Base-by-base conservation (phyloP, 768 basidiomycete species). In the Porpolomopsis calyptriformis region DNA sequence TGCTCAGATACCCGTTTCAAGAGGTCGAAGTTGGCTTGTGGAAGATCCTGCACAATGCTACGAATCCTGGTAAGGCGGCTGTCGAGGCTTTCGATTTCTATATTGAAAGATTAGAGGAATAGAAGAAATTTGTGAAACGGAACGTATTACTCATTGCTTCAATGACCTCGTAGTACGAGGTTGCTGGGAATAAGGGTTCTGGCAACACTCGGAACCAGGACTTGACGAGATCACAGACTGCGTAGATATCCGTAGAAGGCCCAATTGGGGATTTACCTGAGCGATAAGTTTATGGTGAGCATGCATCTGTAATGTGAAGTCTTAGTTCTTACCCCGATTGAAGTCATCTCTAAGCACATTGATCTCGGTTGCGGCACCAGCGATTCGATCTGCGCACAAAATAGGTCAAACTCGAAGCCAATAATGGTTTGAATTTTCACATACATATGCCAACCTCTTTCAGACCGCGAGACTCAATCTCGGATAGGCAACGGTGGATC, bases 121-220 rank as follows among this genome's bases (percentile, higher is more conserved):
- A 4, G 10, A 39, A 36, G 45, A 40, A 35, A 23, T 18, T 4
- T 3, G 40, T 36, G 45, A 37, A 40, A 27, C 19, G 45, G n/a
- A 43, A 16, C 14, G 36, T 18, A 40, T 51, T 56, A 90, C 88
- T 74, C 61, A 79, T 82, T 1, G 79, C 80, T 34, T 76, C 73
- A 55, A 91, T 80, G 36, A 85, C 71, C 3, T 77, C 72, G 52
- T 73, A 67, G 58, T 89, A 90, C 2, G 75, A 74, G 5, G 71
- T 61, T 14, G 81, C 62, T 22, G 86, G 85, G 62, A 92, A 83
- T 27, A 90, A 64, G 8, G 86, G 79, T 50, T 85, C 84, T 9
- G 89, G 88, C 12, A 92, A 68, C 10, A 83, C 67, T 26, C 89
- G 77, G 69, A 91, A 83, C 85, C 85, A 91, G 0, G 82, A 76